Conservation (phyloP, 23 red algal species). For the Pyropia yezoensis region DNA sequence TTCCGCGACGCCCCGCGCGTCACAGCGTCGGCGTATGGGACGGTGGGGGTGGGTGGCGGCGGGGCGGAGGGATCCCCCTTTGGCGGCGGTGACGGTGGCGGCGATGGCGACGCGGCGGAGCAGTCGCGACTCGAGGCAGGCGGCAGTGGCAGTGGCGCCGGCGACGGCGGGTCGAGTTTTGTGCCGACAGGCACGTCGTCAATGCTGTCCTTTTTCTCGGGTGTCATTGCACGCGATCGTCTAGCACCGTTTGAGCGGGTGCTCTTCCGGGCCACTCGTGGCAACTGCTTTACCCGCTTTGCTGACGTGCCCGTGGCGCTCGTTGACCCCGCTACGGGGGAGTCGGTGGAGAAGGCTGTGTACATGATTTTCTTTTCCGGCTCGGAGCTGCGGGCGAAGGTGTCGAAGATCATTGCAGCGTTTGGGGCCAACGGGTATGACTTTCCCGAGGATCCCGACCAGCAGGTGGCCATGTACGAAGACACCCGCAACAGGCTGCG, state of each 20-base stretch:
- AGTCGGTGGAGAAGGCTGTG: constrained; percentile 60
- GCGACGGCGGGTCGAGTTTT: too few species aligned
- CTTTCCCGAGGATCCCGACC: constrained; percentile 54
- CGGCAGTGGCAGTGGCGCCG: too few species aligned
- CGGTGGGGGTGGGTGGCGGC: too few species aligned
- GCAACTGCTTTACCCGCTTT: constrained; percentile 72
- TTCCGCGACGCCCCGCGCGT: constrained; percentile 50
- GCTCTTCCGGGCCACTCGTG: constrained; percentile 82
- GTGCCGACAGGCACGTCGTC: constrained; percentile 7
- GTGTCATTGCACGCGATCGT: constrained; percentile 34
- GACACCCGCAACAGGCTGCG: constrained; percentile 18
- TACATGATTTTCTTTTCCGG: constrained; percentile 95
- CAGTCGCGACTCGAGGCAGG: too few species aligned
- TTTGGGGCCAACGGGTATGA: constrained; percentile 74
- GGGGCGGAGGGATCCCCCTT: too few species aligned
- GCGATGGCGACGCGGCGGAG: neutral
- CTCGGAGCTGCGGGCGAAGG: constrained; percentile 54
- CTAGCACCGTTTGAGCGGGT: constrained; percentile 64
- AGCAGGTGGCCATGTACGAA: constrained; percentile 31
- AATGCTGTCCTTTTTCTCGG: constrained; percentile 42
- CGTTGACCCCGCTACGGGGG: constrained; percentile 31
- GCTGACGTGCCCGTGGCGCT: constrained; percentile 41
- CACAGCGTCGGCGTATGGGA: constrained; percentile 7
- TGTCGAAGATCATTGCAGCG: constrained; percentile 74
- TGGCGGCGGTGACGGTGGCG: too few species aligned